These are phyloP conservation scores for Suillus spraguei DNA, from an alignment of 768 basidiomycete species.

Conservation along the genomic window DNA sequence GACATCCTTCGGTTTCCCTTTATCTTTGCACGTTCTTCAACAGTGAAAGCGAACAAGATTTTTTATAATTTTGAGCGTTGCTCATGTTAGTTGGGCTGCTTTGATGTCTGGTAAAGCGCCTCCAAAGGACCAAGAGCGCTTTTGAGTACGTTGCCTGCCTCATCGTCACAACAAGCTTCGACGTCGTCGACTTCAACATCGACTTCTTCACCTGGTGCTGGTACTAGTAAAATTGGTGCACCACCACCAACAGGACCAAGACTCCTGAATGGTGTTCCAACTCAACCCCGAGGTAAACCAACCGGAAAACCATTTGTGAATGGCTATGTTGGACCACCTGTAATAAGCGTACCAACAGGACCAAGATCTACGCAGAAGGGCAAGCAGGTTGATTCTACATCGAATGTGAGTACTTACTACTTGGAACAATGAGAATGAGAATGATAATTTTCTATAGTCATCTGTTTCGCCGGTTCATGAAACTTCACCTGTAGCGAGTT, in stretches of 20 bases:
- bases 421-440: constrained; percentile 4
- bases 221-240: constrained; percentile 48
- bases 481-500: constrained; percentile 16
- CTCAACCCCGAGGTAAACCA: constrained; percentile 28
- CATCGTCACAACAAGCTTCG: constrained; percentile 32
- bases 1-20: constrained; percentile 17
- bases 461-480: constrained; percentile 19
- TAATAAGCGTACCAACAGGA: constrained; percentile 32
- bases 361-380: constrained; percentile 42
- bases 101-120: constrained; percentile 79
- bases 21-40: constrained; percentile 13
- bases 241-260: constrained; percentile 69
- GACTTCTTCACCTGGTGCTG: constrained; percentile 29
- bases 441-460: constrained; percentile 18
- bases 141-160: constrained; percentile 43
- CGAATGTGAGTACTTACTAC: background rate
- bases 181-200: constrained; percentile 37
- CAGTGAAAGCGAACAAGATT: constrained; percentile 9
- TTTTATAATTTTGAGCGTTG: constrained; percentile 8
- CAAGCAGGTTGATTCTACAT: constrained; percentile 39
- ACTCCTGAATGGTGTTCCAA: constrained; percentile 43
- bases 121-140: constrained; percentile 72
- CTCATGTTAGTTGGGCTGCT: constrained; percentile 20
- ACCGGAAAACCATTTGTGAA: constrained; percentile 46
- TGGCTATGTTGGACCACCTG: constrained; percentile 35